phyloP scores from a whole-genome alignment of 208 protist species.

The Histomonas meleagridis region DNA sequence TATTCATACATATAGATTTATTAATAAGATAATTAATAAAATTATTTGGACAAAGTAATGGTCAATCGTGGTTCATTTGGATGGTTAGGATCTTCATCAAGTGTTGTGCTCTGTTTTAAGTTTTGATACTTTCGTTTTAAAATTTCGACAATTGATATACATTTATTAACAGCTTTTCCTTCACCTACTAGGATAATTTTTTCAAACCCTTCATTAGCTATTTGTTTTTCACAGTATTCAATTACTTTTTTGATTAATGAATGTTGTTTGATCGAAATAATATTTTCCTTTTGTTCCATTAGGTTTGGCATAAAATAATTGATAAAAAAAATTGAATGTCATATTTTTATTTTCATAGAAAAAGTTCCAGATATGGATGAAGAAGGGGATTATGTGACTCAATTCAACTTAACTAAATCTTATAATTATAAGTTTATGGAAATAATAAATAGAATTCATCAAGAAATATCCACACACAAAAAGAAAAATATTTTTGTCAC shows the following conservation, averaged over 20 bases:
- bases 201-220: background rate
- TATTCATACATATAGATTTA: background rate
- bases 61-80: background rate
- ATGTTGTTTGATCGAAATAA: background rate
- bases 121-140: background rate
- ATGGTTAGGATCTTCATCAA: background rate
- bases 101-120: background rate
- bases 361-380: too few relatives aligned
- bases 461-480: too few relatives aligned
- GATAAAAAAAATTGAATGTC: too few relatives aligned
- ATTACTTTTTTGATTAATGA: background rate
- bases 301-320: too few relatives aligned
- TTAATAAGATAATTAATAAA: background rate
- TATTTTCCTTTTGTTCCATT: too few relatives aligned
- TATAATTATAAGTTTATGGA: too few relatives aligned
- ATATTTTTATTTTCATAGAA: too few relatives aligned
- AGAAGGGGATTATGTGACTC: too few relatives aligned
- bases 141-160: background rate
- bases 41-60: background rate
- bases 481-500: too few relatives aligned
- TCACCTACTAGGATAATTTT: background rate
- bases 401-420: too few relatives aligned
- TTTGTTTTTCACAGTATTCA: background rate
- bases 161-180: background rate
- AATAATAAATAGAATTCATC: too few relatives aligned